A percentile compares a stretch with the other conserved stretches of the same genome.
phyloP scores from a whole-genome alignment of 2,329 filamentous ascomycete species.

The Colletotrichum sp. region DNA sequence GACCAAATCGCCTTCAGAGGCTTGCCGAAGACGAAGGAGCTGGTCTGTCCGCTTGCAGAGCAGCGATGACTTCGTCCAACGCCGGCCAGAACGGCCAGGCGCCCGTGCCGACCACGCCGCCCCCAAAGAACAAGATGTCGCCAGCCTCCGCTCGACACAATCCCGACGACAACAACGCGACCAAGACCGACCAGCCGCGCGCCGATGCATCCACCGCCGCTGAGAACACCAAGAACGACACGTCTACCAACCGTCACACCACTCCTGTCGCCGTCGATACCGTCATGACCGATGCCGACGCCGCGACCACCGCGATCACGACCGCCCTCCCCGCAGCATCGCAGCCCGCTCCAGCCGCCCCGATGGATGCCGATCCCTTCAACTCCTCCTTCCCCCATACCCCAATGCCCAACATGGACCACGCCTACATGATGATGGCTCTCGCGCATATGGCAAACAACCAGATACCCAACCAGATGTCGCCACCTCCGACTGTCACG shows the following conservation, averaged over 20 bases:
- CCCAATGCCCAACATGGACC: constrained; percentile 35
- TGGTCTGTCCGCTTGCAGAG: constrained; percentile 45
- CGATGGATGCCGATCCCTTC: constrained; percentile 28
- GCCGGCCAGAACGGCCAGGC: constrained; percentile 39
- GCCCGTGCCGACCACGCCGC: constrained; percentile 25
- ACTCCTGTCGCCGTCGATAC: constrained; percentile 1
- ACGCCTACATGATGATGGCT: constrained; percentile 51
- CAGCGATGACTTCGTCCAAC: constrained; percentile 67
- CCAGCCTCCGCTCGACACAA: neutral
- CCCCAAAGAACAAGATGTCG: constrained; percentile 13
- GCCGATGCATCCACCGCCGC: constrained; percentile 4
- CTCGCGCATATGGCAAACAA: constrained; percentile 43
- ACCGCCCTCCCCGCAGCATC: constrained; percentile 24
- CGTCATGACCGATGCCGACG: constrained; percentile 12
- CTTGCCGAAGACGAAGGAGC: constrained; percentile 56
- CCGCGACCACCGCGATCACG: constrained; percentile 24
- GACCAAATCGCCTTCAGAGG: constrained; percentile 20
- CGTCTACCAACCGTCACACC: neutral
- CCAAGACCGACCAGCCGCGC: constrained; percentile 21
- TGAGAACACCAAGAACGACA: neutral
- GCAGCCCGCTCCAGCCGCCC: constrained; percentile 17
- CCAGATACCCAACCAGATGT: constrained; percentile 36
- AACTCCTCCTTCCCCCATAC: constrained; percentile 38
- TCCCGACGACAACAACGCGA: constrained; percentile 18
- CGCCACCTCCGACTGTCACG: constrained; percentile 48